Conservation (phyloP, 2,329 filamentous ascomycete species). For the Verticillium klebahnii region DNA sequence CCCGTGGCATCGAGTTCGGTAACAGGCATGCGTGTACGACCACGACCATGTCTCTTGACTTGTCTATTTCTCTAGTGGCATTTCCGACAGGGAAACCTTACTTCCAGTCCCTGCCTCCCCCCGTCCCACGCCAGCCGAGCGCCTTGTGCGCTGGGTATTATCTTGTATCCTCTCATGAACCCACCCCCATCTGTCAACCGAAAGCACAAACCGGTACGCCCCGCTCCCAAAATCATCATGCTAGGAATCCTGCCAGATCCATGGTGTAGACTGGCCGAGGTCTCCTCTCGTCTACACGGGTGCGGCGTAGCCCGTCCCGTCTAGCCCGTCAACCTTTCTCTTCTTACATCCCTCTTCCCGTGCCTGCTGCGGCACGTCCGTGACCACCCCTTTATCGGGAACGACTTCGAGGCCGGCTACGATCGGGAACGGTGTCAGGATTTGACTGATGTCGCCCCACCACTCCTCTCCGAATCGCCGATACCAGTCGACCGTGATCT, state of each 20-base stretch:
- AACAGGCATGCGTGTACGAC: background rate
- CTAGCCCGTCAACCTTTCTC: slow-evolving; percentile 11
- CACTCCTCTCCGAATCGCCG: slow-evolving; percentile 58
- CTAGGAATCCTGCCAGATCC: background rate
- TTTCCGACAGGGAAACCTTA: background rate
- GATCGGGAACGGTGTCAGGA: slow-evolving; percentile 63
- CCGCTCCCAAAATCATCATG: background rate
- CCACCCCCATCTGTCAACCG: background rate
- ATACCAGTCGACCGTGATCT: slow-evolving; percentile 67
- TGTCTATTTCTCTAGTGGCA: background rate
- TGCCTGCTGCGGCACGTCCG: slow-evolving; percentile 20
- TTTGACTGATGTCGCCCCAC: slow-evolving; percentile 69
- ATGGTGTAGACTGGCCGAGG: background rate
- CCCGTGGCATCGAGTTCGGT: background rate
- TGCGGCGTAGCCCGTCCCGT: slow-evolving; percentile 3
- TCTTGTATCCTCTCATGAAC: background rate
- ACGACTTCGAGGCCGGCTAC: slow-evolving; percentile 52
- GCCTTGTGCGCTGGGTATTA: background rate
- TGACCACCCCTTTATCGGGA: slow-evolving; percentile 41
- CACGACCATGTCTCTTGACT: background rate
- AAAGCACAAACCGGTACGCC: background rate
- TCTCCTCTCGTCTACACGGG: background rate
- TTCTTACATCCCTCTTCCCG: slow-evolving; percentile 14
- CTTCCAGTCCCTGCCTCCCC: background rate
- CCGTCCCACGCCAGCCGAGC: background rate